Base-by-base conservation (phyloP, 768 basidiomycete species). In the Agaricus subrufescens region DNA sequence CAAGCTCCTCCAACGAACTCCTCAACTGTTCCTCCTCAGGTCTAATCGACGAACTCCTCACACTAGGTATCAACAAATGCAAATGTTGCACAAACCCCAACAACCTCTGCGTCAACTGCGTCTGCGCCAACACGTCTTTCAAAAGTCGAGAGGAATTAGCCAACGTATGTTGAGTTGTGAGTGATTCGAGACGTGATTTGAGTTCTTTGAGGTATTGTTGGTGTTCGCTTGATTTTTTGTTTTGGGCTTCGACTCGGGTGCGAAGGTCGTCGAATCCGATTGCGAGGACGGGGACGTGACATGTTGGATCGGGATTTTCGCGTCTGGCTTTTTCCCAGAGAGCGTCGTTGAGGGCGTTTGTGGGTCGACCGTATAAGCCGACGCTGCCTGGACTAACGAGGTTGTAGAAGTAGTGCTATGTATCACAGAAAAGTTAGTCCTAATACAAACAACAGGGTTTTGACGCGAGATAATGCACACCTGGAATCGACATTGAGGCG, bases 351-450 rank as follows among this genome's bases (percentile, higher is more conserved):
- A 80, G 79, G 11, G 85, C 84, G 62, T 90, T 90, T 12, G 75
- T 67, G 11, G 92, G 91, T 14, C 88, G 83, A 6, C 80, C 84
- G 59, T 89, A 94, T 50, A 84, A 61, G 27, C 72, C 75, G 2
- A 88, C 82, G 61, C 85, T 77, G 4, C 72, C 73, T 0, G 89
- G 88, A 62, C 88, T 84, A 3, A 93, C 89, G 12, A 90, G 72
- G 62, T 93, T 94, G 67, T 94, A 94, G 62, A 94, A 94, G 60
- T 82, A 83, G 60, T 90, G 81, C 91, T 93, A 42, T 6, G 5
- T 8, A 7, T 8, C 34, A 3, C 23, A 34, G 5, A 8, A 31
- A 31, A 11, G 34, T 34, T 6, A 34, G 34, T 34, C 11, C 11
- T 7, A 7, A 11, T 34, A 34, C 34, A 34, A 15, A 43, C 27